These are phyloP conservation scores for Cladophialophora exuberans DNA, from an alignment of 2,329 filamentous ascomycete species.

Conservation along the genomic window DNA sequence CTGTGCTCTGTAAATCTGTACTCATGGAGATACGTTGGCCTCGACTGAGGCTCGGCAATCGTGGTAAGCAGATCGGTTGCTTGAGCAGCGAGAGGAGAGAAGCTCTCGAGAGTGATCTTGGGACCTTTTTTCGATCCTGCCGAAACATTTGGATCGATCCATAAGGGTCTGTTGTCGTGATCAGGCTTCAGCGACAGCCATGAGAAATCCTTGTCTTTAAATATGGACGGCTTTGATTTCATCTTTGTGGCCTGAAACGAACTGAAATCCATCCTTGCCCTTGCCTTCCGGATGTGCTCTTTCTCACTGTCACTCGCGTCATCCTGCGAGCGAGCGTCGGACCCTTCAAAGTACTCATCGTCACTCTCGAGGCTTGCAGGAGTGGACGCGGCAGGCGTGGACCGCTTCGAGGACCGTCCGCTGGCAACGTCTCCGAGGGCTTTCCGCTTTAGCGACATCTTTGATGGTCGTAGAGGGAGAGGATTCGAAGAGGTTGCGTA, in stretches of 20 bases:
- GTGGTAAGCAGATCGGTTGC: slow-evolving; percentile 95
- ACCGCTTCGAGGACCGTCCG: slow-evolving; percentile 52
- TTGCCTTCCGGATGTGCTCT: slow-evolving; percentile 43
- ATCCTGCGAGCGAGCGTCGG: slow-evolving; percentile 41
- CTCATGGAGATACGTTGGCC: slow-evolving; percentile 89
- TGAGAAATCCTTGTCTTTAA: slow-evolving; percentile 75
- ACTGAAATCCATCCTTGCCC: slow-evolving; percentile 56
- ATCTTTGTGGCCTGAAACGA: slow-evolving; percentile 53
- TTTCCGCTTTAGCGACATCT: slow-evolving; percentile 53
- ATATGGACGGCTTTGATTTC: slow-evolving; percentile 56
- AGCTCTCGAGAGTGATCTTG: slow-evolving; percentile 90
- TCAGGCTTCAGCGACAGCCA: slow-evolving; percentile 82
- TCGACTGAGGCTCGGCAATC: slow-evolving; percentile 88
- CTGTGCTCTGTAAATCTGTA: slow-evolving; percentile 91
- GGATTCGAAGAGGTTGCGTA: background rate
- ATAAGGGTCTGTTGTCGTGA: slow-evolving; percentile 85
- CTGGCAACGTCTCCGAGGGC: slow-evolving; percentile 40
- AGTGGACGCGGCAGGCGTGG: slow-evolving; percentile 49
- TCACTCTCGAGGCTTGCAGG: slow-evolving; percentile 53
- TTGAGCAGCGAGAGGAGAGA: slow-evolving; percentile 81
- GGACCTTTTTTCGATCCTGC: slow-evolving; percentile 60
- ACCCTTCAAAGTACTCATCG: slow-evolving; percentile 59
- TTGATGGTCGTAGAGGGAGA: slow-evolving; percentile 35
- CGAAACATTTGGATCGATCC: slow-evolving; percentile 72
- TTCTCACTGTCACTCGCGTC: slow-evolving; percentile 49